Base-by-base conservation (phyloP, 83 land plant genomes). In the Diphasiastrum complanatum region DNA sequence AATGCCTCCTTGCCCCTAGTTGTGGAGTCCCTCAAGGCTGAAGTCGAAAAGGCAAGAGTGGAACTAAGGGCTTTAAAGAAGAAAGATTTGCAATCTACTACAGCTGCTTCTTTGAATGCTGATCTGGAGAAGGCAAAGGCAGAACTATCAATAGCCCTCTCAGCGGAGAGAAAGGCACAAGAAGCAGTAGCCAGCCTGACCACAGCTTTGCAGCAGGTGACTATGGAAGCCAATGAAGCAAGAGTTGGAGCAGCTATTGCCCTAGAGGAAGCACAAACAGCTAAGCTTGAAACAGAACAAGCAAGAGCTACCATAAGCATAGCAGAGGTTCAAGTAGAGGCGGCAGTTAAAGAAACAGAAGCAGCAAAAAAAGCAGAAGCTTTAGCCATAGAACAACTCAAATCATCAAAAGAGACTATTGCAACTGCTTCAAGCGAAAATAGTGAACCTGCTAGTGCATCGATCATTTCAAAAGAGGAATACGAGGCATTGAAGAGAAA, bases 171-270 rank as follows among this genome's bases (percentile, higher is more conserved):
- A 3, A 66, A 57, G 36, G 45, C 63, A 8, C 57, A 38, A 43
- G 66, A 55, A 16, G 33, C 66, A 24, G 60, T 38, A 12, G 27
- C 45, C 11, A 40, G 33, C 26, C 28, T 56, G 23, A 55, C 64
- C n/a, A 43, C 36, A 19, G 43, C 69, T 31, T 55, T 66, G 14
- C 41, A 72, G 28, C 60, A 72, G 63, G 72, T 66, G 61, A 66
- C 71, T 40, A 29, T 33, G 10, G 72, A 72, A 64, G 75, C 75
- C 11, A 71, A 72, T 47, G 72, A 65, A 47, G 52, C 70, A 16
- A 38, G 47, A 36, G 29, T 40, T 35, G 71, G 40, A 10, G 68
- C 53, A 53, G 72, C 14, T n/a, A 49, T 46, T 33, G 61, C 75
- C 26, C 52, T 28, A 29, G 45, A 65, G 35, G 54, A 45, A 58